These are phyloP conservation scores for Phellopilus nigrolimitatus DNA, from an alignment of 1,284 basidiomycete genomes.

Conservation along the genomic window DNA sequence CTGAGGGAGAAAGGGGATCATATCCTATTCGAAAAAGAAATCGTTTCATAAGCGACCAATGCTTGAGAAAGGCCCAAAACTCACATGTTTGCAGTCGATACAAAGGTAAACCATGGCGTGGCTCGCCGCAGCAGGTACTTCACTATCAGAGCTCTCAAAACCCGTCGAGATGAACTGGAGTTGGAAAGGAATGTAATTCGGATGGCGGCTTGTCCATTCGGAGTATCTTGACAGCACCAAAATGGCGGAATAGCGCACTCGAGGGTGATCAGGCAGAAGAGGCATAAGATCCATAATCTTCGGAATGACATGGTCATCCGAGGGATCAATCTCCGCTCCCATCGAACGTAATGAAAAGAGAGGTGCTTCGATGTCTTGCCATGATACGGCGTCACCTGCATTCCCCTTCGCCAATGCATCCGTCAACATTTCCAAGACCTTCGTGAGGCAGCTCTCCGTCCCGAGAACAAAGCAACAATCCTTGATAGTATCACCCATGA, in stretches of 20 bases:
- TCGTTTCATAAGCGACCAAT: conserved; percentile 13
- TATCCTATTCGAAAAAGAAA: conserved; percentile 50
- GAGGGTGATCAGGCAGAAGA: conserved; percentile 84
- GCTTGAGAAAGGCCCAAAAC: conserved; percentile 21
- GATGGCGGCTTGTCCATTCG: conserved; percentile 93
- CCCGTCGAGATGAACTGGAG: conserved; percentile 91
- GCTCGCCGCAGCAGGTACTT: conserved; percentile 91
- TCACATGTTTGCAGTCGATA: conserved; percentile 88
- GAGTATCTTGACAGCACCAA: conserved; percentile 96
- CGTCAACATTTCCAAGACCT: conserved; percentile 80
- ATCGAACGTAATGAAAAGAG: conserved; percentile 98
- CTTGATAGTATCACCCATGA: conserved; percentile 99
- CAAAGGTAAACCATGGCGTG: conserved; percentile 97
- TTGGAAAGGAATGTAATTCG: conserved; percentile 81
- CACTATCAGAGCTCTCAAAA: conserved; percentile 75
- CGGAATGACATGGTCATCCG: conserved; percentile 83
- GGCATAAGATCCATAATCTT: conserved; percentile 96
- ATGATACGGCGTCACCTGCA: conserved; percentile 43
- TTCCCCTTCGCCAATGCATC: conserved; percentile 57
- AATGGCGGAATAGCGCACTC: conserved; percentile 91
- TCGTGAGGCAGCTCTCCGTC: conserved; percentile 77
- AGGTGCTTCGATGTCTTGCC: conserved; percentile 98
- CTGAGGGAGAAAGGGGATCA: conserved; percentile 89
- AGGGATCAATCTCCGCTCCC: conserved; percentile 88
- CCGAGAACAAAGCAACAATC: conserved; percentile 97